A percentile compares a stretch with the other conserved stretches of the same genome.
Evolutionary conservation across 441 rosid genomes (phyloP).

Genomic region (Isatis lusitanica): DNA sequence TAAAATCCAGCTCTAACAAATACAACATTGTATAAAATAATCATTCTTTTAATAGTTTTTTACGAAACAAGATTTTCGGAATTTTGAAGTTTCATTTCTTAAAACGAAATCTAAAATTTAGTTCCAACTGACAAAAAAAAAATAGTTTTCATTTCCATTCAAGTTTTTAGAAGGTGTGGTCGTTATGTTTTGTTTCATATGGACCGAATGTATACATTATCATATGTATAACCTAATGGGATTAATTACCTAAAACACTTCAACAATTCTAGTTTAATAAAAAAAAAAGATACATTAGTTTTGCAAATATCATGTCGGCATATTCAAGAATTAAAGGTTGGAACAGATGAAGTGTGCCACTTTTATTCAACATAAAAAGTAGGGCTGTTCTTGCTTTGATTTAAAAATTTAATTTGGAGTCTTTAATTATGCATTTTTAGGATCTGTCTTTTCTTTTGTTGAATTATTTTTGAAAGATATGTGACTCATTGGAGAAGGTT

Average conservation of each 20-base stretch:
- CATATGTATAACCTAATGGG: not conserved
- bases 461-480: not conserved
- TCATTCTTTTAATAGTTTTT: not conserved
- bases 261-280: not conserved
- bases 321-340: constrained; percentile 13
- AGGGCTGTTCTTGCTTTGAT: not conserved
- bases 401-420: not conserved
- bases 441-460: not conserved
- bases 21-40: not conserved
- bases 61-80: not conserved
- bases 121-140: not conserved
- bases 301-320: constrained; percentile 20
- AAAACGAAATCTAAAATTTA: not conserved
- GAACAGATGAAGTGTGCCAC: constrained; percentile 15
- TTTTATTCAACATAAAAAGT: constrained; percentile 8
- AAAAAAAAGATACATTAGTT: not conserved
- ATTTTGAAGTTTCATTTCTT: not conserved
- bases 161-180: not conserved
- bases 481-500: not conserved
- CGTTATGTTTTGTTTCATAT: not conserved
- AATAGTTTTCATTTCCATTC: not conserved
- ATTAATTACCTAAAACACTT: not conserved
- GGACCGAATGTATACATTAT: not conserved
- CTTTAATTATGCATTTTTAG: not conserved
- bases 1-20: not conserved